These are phyloP conservation scores for Ananas comosus DNA, from an alignment of 176 grass and related monocot genomes.

Conservation along the genomic window DNA sequence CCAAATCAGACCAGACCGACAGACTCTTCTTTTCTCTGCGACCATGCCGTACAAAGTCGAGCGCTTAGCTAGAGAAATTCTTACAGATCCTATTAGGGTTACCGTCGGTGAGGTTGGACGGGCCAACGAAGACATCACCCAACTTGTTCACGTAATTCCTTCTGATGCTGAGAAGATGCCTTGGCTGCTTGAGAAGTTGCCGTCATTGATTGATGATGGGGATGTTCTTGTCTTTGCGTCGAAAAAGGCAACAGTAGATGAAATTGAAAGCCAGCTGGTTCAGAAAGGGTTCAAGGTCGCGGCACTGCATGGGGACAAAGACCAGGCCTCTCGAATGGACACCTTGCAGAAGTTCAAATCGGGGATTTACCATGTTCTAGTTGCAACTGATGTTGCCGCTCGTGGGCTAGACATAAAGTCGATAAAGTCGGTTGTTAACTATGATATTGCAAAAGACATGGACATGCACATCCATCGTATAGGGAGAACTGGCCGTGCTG, in stretches of 20 bases:
- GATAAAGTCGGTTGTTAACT: constrained; percentile 97
- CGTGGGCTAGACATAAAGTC: constrained; percentile 98
- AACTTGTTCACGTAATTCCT: constrained; percentile 87
- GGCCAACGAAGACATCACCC: constrained; percentile 98
- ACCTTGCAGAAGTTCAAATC: constrained; percentile 90
- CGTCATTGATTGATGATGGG: constrained; percentile 88
- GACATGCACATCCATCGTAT: constrained; percentile 99
- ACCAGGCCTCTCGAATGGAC: constrained; percentile 92
- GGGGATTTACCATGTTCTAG: constrained; percentile 84
- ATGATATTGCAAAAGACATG: constrained; percentile 93
- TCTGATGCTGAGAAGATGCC: constrained; percentile 94
- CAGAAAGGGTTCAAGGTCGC: constrained; percentile 81
- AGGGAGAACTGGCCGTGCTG: constrained; percentile 87
- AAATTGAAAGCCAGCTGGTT: constrained; percentile 74
- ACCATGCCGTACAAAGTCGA: constrained; percentile 99
- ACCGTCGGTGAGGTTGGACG: constrained; percentile 90
- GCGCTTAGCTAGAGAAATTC: constrained; percentile 85
- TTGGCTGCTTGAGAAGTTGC: constrained; percentile 78
- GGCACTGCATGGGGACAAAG: constrained; percentile 95
- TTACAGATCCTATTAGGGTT: constrained; percentile 85
- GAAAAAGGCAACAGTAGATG: constrained; percentile 86
- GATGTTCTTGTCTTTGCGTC: constrained; percentile 91
- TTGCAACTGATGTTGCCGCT: constrained; percentile 97
- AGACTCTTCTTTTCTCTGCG: constrained; percentile 99
- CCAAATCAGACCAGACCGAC: constrained; percentile 92